A percentile compares a stretch with the other conserved stretches of the same genome.
Conservation (phyloP, 352 stramenopile species). For the Phytopythium vexans region DNA sequence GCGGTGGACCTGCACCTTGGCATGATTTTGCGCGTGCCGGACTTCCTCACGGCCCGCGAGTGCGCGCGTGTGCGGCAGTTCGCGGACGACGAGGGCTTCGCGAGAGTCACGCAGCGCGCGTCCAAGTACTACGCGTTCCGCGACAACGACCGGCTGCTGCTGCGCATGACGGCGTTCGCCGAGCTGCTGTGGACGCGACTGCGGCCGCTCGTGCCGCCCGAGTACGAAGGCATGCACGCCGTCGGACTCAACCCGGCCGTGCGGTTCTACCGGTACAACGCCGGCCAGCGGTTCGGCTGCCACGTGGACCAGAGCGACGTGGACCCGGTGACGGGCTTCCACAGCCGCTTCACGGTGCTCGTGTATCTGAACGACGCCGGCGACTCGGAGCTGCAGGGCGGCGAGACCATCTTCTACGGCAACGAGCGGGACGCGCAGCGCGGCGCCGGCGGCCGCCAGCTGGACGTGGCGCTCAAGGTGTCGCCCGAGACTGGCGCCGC, state of each 20-base stretch:
- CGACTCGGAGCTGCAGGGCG: conserved; percentile 70
- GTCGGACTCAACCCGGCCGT: conserved; percentile 68
- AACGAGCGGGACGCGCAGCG: conserved; percentile 35
- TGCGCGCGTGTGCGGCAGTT: conserved; percentile 62
- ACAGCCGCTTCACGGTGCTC: conserved; percentile 80
- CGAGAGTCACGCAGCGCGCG: conserved; percentile 67
- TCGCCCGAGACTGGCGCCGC: conserved; percentile 60
- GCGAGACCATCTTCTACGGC: conserved; percentile 72
- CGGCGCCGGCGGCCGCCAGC: conserved; percentile 5
- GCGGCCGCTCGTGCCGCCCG: conserved; percentile 38
- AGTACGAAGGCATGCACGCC: conserved; percentile 65
- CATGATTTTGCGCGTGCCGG: conserved; percentile 61
- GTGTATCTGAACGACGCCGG: conserved; percentile 76
- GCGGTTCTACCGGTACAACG: conserved; percentile 74
- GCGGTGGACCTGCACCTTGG: conserved; percentile 42
- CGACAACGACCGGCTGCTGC: conserved; percentile 71
- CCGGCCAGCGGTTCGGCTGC: conserved; percentile 71
- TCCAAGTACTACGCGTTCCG: conserved; percentile 64
- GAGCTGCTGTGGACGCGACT: conserved; percentile 68
- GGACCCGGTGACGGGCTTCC: conserved; percentile 58
- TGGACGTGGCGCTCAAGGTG: conserved; percentile 53
- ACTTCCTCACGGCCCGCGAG: conserved; percentile 58
- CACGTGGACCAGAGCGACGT: conserved; percentile 86
- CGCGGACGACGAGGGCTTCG: conserved; percentile 50
- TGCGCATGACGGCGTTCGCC: conserved; percentile 59